Conservation (phyloP, 306 rosid genomes). For the Castanea crenata region DNA sequence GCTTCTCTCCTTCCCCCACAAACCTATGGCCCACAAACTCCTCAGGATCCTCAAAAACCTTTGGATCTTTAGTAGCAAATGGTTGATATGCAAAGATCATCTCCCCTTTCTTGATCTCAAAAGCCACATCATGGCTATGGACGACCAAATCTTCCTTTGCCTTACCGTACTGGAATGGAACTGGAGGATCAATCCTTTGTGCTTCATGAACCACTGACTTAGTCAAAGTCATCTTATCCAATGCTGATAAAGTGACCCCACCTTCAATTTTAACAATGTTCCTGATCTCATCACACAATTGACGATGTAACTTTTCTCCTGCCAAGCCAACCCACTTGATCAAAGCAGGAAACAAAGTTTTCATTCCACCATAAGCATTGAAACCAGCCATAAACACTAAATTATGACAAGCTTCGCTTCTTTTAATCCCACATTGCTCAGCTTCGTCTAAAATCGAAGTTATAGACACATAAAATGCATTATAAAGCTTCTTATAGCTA, state of each 20-base stretch:
- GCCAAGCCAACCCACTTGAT: slow-evolving; percentile 62
- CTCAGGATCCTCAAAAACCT: slow-evolving; percentile 45
- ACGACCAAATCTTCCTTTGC: slow-evolving; percentile 65
- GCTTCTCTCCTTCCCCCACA: slow-evolving; percentile 31
- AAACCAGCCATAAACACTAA: slow-evolving; percentile 59
- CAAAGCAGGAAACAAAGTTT: slow-evolving; percentile 47
- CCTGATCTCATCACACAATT: slow-evolving; percentile 58
- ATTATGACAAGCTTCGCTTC: slow-evolving; percentile 71
- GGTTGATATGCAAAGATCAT: slow-evolving; percentile 75
- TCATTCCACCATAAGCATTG: slow-evolving; percentile 68
- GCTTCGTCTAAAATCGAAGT: slow-evolving; percentile 50
- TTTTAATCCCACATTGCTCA: slow-evolving; percentile 32
- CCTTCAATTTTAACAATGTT: slow-evolving; percentile 42
- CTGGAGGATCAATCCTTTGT: slow-evolving; percentile 70
- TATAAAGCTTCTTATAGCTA: slow-evolving; percentile 45
- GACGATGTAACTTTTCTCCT: slow-evolving; percentile 45
- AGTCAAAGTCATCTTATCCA: slow-evolving; percentile 55
- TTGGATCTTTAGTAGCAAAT: slow-evolving; percentile 63
- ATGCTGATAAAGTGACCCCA: slow-evolving; percentile 21
- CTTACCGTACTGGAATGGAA: slow-evolving; percentile 65
- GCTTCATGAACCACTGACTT: slow-evolving; percentile 63
- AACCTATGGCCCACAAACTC: slow-evolving; percentile 42
- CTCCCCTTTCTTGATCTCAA: slow-evolving; percentile 68
- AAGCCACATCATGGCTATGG: slow-evolving; percentile 51
- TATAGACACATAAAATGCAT: slow-evolving; percentile 25